Percentiles rank a stretch among this genome's conserved stretches.
Conservation (phyloP, 257 asterid species). For the Solanum appendiculatum region DNA sequence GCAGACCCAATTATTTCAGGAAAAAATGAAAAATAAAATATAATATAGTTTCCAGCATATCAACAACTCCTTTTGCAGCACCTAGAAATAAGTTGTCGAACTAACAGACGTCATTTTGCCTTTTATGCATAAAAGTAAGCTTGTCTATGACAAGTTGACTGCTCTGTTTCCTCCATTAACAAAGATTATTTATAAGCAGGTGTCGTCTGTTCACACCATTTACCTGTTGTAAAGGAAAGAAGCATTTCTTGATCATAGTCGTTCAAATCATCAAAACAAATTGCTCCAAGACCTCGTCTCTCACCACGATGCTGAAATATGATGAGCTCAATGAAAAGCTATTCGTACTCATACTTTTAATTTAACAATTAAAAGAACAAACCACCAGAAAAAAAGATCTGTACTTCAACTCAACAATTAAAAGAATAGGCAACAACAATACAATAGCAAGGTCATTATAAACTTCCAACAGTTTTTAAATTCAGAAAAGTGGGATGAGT, state of each 20-base stretch:
- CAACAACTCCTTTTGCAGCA: background rate
- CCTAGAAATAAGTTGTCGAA: background rate
- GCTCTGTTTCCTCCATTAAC: background rate
- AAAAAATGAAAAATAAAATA: background rate
- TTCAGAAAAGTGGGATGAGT: background rate
- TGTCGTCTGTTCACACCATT: constrained; percentile 7
- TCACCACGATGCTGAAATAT: constrained; percentile 81
- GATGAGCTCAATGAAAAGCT: background rate
- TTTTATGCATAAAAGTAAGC: background rate
- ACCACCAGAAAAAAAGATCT: background rate
- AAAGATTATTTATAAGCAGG: constrained; percentile 12
- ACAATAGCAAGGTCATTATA: background rate
- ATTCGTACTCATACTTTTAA: background rate
- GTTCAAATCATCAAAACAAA: constrained; percentile 89
- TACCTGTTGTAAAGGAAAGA: constrained; percentile 90
- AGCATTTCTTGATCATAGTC: constrained; percentile 93
- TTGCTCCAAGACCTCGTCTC: constrained; percentile 97
- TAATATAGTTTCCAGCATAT: background rate
- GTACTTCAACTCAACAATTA: background rate
- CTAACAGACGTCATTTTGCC: background rate
- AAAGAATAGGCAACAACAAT: background rate
- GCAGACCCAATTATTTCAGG: background rate
- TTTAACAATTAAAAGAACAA: background rate
- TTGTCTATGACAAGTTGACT: background rate
- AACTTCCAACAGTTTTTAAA: background rate